Conservation (phyloP, 2,329 filamentous ascomycete species). For the Sordariomycetes sp. region DNA sequence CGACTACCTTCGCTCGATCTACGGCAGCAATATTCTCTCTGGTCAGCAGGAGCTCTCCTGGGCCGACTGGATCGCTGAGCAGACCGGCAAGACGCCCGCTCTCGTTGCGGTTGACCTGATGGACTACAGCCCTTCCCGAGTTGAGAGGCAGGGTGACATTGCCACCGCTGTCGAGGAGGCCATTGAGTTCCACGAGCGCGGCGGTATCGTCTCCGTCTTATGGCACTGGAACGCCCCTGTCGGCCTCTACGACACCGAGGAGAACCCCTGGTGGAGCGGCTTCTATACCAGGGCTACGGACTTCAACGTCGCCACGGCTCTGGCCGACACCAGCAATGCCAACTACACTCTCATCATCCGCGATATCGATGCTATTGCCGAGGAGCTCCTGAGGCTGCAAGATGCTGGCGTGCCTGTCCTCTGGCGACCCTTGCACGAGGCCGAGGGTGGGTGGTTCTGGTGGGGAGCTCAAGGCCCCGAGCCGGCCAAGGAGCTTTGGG, state of each 20-base stretch:
- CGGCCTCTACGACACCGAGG: constrained; percentile 34
- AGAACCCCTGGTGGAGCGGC: constrained; percentile 35
- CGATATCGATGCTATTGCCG: constrained; percentile 38
- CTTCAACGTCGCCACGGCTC: constrained; percentile 32
- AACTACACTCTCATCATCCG: constrained; percentile 37
- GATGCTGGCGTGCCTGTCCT: constrained; percentile 33
- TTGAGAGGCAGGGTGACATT: constrained; percentile 24
- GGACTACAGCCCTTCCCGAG: constrained; percentile 37
- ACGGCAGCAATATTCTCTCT: constrained; percentile 35
- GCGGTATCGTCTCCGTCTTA: constrained; percentile 35
- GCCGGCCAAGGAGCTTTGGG: constrained; percentile 32
- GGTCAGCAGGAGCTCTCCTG: constrained; percentile 36
- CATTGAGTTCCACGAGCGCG: constrained; percentile 29
- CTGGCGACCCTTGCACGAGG: constrained; percentile 38
- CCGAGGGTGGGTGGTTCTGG: constrained; percentile 43
- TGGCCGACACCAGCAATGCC: constrained; percentile 28
- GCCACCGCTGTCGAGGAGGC: constrained; percentile 34
- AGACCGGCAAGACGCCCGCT: constrained; percentile 36
- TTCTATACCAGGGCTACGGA: constrained; percentile 41
- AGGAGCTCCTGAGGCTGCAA: constrained; percentile 32
- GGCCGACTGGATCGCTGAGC: constrained; percentile 30
- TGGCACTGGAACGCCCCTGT: constrained; percentile 40
- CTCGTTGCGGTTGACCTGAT: constrained; percentile 36
- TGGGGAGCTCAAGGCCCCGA: constrained; percentile 39
- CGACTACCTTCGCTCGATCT: constrained; percentile 30